phyloP scores from a whole-genome alignment of 805 yeast genomes.

The Schwanniomyces occidentalis region DNA sequence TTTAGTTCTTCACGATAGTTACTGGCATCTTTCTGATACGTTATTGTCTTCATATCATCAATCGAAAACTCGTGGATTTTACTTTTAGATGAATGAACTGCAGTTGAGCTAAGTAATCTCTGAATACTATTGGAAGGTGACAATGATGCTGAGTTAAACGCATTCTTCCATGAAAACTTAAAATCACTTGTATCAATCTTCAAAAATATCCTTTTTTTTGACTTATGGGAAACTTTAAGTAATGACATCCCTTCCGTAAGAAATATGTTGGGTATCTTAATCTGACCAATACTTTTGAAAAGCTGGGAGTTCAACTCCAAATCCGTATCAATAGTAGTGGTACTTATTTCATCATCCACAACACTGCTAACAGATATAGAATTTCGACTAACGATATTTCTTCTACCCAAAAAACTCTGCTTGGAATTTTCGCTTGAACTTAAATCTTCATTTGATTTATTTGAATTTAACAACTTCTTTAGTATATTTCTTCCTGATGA shows the following conservation, averaged over 20 bases:
- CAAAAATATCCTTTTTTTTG: slow-evolving; percentile 59
- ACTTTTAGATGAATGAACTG: slow-evolving; percentile 29
- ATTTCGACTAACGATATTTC: too few species aligned
- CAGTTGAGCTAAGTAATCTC: slow-evolving; percentile 14
- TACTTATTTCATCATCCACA: background rate
- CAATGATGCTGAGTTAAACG: slow-evolving; percentile 27
- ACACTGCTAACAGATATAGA: background rate
- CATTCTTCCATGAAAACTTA: slow-evolving; percentile 49
- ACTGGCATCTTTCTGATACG: slow-evolving; percentile 69
- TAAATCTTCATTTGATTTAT: slow-evolving; percentile 12
- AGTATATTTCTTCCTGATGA: slow-evolving; percentile 9
- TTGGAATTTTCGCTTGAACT: slow-evolving; percentile 1
- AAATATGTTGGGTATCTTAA: slow-evolving; percentile 46
- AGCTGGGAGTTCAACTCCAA: slow-evolving; percentile 12
- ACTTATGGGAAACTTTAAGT: slow-evolving; percentile 68
- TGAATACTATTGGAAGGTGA: slow-evolving; percentile 14
- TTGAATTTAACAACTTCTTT: slow-evolving; percentile 12
- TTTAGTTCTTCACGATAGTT: slow-evolving; percentile 86
- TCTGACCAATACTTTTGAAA: slow-evolving; percentile 13
- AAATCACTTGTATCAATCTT: slow-evolving; percentile 57
- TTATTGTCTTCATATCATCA: slow-evolving; percentile 64
- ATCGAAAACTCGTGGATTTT: slow-evolving; percentile 37
- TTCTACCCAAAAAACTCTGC: slow-evolving; percentile 4
- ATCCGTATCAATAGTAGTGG: slow-evolving; percentile 3
- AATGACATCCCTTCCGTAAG: slow-evolving; percentile 60